phyloP scores from a whole-genome alignment of 1,139 yeast genomes.

The Hanseniaspora sp. region DNA sequence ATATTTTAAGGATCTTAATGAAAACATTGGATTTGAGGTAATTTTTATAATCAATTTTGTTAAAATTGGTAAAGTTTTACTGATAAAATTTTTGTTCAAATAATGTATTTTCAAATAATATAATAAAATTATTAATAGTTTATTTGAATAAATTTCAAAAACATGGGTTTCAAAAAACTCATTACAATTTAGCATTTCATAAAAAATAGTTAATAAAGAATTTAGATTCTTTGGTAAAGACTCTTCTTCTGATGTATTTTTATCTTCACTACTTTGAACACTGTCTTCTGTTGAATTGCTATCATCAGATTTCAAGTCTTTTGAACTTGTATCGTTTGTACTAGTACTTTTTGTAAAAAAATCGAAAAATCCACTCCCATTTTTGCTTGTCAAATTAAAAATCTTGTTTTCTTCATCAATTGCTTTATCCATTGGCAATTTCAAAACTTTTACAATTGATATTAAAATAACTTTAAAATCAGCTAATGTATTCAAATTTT shows the following conservation, averaged over 20 bases:
- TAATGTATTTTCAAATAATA: slow-evolving; percentile 48
- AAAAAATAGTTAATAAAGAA: slow-evolving; percentile 40
- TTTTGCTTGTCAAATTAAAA: slow-evolving; percentile 23
- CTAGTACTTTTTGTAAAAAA: slow-evolving; percentile 18
- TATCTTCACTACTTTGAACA: slow-evolving; percentile 4
- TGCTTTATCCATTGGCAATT: slow-evolving; percentile 35
- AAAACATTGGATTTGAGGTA: slow-evolving; percentile 40
- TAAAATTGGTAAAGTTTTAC: slow-evolving; percentile 46
- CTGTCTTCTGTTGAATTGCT: slow-evolving; percentile 15
- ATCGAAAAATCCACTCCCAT: slow-evolving; percentile 10
- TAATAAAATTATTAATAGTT: slow-evolving; percentile 43
- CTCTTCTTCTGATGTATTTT: slow-evolving; percentile 3
- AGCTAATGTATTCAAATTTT: slow-evolving; percentile 41
- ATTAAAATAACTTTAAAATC: slow-evolving; percentile 42
- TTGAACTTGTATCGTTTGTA: slow-evolving; percentile 8
- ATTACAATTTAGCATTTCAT: slow-evolving; percentile 75
- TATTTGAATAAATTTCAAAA: slow-evolving; percentile 41
- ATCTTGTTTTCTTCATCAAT: slow-evolving; percentile 33
- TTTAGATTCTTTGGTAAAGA: slow-evolving; percentile 1
- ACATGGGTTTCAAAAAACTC: slow-evolving; percentile 40
- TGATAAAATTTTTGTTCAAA: slow-evolving; percentile 32
- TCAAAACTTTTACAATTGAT: slow-evolving; percentile 39
- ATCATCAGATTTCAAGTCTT: background rate
- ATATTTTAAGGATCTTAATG: slow-evolving; percentile 36
- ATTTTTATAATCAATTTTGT: slow-evolving; percentile 52